Base-by-base conservation (phyloP, 176 grass and related monocot species). In the Oryza nivara region DNA sequence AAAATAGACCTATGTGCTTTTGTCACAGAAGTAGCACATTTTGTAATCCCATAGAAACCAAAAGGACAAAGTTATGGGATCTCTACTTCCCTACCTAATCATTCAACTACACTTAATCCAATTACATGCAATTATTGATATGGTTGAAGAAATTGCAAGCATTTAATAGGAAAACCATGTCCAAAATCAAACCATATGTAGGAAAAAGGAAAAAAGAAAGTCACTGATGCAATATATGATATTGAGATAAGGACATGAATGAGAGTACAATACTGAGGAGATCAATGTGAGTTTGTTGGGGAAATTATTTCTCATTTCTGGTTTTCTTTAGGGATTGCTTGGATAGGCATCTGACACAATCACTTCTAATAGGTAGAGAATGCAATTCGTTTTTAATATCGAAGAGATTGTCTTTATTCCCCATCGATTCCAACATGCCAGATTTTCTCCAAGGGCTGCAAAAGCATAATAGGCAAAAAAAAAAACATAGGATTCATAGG, bases 121-220 rank as follows among this genome's bases (percentile, higher is more conserved):
- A 65, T 65, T 65, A 82, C 7, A 45, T 66, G 41, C 23, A 34
- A 56, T 80, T 28, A 51, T 51, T 41, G n/a, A 36, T 71, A 82
- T 41, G 35, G 44, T 77, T 28, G 38, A 83, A 83, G 51, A 20
- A 23, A 64, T 14, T 76, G 67, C 45, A 75, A 83, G 41, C 19
- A 7, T 38, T 77, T 63, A 78, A 74, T 52, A 88, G 44, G 11
- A 20, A 52, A 71, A 77, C 20, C 43, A 85, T 58, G 38, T 9
- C 49, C 36, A 64, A 82, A 63, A 73, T 46, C 45, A 52, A 82
- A 82, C 9, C 44, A 61, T 60, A 44, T 19, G 41, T 81, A 43
- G 48, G 68, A 28, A 19, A 3, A 38, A 38, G 34, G 8, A 41
- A 70, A n/a, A 70, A n/a, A 58, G 0, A 58, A 58, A n/a, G 54